Conservation (phyloP, 2,329 filamentous ascomycete genomes). For the Mycogone perniciosa region DNA sequence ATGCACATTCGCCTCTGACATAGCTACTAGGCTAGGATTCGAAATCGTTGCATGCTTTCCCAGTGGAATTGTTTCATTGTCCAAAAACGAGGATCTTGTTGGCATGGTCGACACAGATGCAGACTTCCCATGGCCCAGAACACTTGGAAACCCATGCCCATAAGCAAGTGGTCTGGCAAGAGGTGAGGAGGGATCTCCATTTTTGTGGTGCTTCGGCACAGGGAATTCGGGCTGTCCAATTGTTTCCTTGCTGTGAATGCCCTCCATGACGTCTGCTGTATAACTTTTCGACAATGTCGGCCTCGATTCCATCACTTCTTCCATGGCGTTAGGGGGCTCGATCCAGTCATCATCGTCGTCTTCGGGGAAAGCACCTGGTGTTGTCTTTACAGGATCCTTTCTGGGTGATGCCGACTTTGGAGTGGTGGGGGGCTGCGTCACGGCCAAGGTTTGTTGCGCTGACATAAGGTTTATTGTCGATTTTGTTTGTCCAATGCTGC, state of each 20-base stretch:
- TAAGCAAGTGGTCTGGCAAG: background rate
- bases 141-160: slow-evolving; percentile 11
- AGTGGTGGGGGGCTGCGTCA: slow-evolving; percentile 24
- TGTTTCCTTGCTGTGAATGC: slow-evolving; percentile 42
- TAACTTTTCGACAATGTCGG: slow-evolving; percentile 54
- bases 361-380: slow-evolving; percentile 54
- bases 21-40: slow-evolving; percentile 47
- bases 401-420: slow-evolving; percentile 24
- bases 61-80: slow-evolving; percentile 26
- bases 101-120: slow-evolving; percentile 54
- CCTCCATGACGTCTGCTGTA: slow-evolving; percentile 56
- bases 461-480: slow-evolving; percentile 33
- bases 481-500: slow-evolving; percentile 41
- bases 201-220: slow-evolving; percentile 5
- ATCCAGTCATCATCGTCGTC: slow-evolving; percentile 58
- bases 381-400: slow-evolving; percentile 32
- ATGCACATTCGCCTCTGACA: slow-evolving; percentile 34
- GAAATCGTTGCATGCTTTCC: slow-evolving; percentile 59
- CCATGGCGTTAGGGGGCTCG: slow-evolving; percentile 38
- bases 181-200: background rate
- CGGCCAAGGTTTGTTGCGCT: slow-evolving; percentile 13
- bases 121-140: slow-evolving; percentile 48
- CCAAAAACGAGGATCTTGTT: slow-evolving; percentile 14
- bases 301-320: slow-evolving; percentile 30
- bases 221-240: slow-evolving; percentile 37